Evolutionary conservation across 176 grass and related monocot genomes (phyloP), one percentile per base, ranked within the genome.

Genomic region (Musa schizocarpa): DNA sequence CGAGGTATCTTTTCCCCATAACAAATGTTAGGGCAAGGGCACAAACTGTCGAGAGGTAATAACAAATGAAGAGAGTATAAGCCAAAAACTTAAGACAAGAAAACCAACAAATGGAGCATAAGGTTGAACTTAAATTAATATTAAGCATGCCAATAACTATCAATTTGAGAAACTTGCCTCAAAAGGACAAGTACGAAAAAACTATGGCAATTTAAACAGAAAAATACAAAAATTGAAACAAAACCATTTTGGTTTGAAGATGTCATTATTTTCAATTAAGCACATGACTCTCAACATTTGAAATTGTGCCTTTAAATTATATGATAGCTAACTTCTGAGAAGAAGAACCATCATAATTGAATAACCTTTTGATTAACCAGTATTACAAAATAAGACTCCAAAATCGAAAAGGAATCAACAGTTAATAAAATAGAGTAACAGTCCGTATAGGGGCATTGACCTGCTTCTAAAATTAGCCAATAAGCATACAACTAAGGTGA

Each of bases 1-100:
- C 88, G 22, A 75, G 25, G 62, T 88, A 92, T 83, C 90, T 90
- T 88, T 80, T 65, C 62, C 87, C 90, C 93, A 97, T 92, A 19
- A 85, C 51, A 19, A 80, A 29, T 54, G 87, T 96, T 66, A 96
- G 77, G 78, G 65, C 73, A 51, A 82, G 24, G 74, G 93, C 85
- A 83, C 87, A 92, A 76, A 88, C 93, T 92, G 85, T 69, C 9
- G 2, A 70, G 68, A 70, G 43, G 51, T 50, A 51, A 68, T 14
- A 75, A 63, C 19, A 80, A 76, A 49, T 68, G 0, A 74, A 43
- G 24, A 10, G 3, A 74, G 9, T 20, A 53, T 22, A 22, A 12
- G 11, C 11, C n/a, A 23, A 52, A 13, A 72, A 72, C 43, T 20
- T 52, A 12, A 29, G 26, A 11, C 13, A 51, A 51, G 16, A 22